These are phyloP conservation scores for Hypomontagnella monticulosa DNA, from an alignment of 495 filamentous ascomycete genomes.

Conservation along the genomic window DNA sequence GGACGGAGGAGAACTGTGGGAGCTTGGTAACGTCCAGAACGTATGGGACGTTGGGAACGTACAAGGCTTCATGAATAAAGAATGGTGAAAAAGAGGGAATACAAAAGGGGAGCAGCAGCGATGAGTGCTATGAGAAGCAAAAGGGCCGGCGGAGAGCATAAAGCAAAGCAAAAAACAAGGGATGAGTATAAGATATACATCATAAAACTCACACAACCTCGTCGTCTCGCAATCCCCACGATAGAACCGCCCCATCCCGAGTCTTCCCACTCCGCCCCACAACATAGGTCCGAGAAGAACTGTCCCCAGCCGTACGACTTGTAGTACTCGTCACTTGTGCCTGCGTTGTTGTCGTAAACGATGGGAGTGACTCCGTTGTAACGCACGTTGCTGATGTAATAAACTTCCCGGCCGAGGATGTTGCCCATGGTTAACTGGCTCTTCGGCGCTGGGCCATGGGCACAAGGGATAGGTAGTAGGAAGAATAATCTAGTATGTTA, in stretches of 20 bases:
- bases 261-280: neutral
- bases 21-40: too few relatives aligned
- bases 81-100: too few relatives aligned
- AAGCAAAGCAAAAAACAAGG: neutral
- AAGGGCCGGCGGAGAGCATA: too few relatives aligned
- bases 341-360: neutral
- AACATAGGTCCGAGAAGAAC: conserved; percentile 7
- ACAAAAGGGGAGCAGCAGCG: too few relatives aligned
- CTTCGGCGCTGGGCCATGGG: too few relatives aligned
- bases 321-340: conserved; percentile 5
- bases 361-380: neutral
- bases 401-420: conserved; percentile 19
- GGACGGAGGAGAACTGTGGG: too few relatives aligned
- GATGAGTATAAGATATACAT: neutral
- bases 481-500: too few relatives aligned
- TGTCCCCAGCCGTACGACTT: conserved; percentile 7
- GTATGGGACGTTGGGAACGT: too few relatives aligned
- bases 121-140: too few relatives aligned
- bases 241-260: conserved; percentile 20
- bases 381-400: conserved; percentile 16
- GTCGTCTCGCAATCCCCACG: conserved; percentile 23
- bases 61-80: too few relatives aligned
- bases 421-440: neutral
- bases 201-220: conserved; percentile 33
- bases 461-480: too few relatives aligned